Evolutionary conservation across 768 basidiomycete genomes (phyloP), one percentile per base, ranked within the genome.

Genomic region (Lentinula raphanica): DNA sequence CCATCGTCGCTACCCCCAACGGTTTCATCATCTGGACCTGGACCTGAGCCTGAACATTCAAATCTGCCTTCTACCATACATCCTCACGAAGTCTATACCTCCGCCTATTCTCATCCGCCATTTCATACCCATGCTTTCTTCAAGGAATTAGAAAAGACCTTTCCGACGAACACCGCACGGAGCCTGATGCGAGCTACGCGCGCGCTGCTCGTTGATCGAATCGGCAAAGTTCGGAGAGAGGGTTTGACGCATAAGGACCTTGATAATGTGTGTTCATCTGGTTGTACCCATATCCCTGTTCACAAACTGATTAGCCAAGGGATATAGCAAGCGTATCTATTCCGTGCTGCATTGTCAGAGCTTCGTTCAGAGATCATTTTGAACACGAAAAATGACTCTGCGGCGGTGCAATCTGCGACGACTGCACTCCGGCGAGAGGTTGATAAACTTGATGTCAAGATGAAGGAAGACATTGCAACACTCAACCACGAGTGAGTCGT

Each of bases 401-500:
- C 92, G 12, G 77, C 88, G n/a, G 83, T 98, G 58, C 80, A 86
- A n/a, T 79, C 91, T 0, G 77, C 88, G 36, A 85, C 87, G 3
- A 73, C 84, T n/a, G 84, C 87, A 3, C 78, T 96, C 17, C 82
- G 94, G 59, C 77, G 93, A 60, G 97, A 98, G 44, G 86, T 94
- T 13, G 96, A 99, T 66, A 73, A 79, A 2, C 71, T 98, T 46
- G 85, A 88, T 64, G 86, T 88, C 40, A 95, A 91, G 74, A 89
- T 99, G 85, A 96, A 95, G 73, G 94, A 97, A 70, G 92, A 95
- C 62, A 74, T 98, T 23, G 85, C 82, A 15, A 88, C 82, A 45
- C 77, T 99, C 64, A 94, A 91, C 71, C 95, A 98, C 66, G 95
- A 98, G 94, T 96, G 63, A 56, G 88, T n/a, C n/a, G n/a, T n/a